Base-by-base conservation (phyloP, 2,329 filamentous ascomycete species). In the Colletotrichum trifolii region DNA sequence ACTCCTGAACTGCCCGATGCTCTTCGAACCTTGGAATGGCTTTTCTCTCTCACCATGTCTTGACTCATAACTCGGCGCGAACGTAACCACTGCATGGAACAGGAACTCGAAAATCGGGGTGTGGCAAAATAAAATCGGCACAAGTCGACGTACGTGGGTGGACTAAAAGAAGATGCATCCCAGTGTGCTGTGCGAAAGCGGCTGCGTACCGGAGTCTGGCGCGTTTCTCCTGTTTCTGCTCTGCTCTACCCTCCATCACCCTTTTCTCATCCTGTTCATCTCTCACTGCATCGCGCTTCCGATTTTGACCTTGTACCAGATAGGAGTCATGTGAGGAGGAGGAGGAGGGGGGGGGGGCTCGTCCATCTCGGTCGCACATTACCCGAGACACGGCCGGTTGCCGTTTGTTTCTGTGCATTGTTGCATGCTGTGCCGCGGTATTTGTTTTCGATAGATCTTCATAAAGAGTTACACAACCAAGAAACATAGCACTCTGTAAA, bases 1-100 rank as follows among this genome's bases (percentile, higher is more conserved):
- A 85, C 69, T 66, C 67, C 15, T 68, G 48, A 54, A 40, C 10
- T 33, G 38, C 4, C 6, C 33, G 52, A 8, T 33, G 10, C 6
- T 13, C 12, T 43, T 43, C 36, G 36, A 11, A 7, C 10, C 12
- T 13, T 25, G 25, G 8, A 6, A 12, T n/a, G 9, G 6, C 13
- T 35, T 6, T 17, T 8, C 33, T 40, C 10, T 36, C 33, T 33
- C 25, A 52, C 15, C 43, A 6, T 46, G n/a, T 43, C 12, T 15
- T 15, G 25, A 5, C 42, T 13, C 6, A 15, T n/a, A 15, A 33
- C 4, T 46, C 15, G 7, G 43, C 38, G 13, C 12, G 43, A 17
- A 46, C 5, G 8, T 17, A n/a, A 38, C 34, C 17, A 49, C 35
- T 12, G 11, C 3, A 43, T 34, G 39, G 11, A 38, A 25, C 33